phyloP scores from a whole-genome alignment of 768 basidiomycete genomes.

The Phlebiopsis flavidoalba region DNA sequence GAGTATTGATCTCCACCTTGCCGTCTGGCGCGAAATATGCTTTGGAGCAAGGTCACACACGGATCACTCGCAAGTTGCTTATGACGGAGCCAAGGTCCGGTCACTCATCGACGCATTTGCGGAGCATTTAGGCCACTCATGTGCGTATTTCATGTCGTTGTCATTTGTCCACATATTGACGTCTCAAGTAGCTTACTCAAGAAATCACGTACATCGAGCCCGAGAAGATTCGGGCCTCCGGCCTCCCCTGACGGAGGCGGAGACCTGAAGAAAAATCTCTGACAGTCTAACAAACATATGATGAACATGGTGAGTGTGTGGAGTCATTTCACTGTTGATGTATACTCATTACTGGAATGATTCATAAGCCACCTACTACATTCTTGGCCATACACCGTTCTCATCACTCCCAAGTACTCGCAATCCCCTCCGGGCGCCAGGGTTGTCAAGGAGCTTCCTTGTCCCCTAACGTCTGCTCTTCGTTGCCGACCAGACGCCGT shows the following conservation, averaged over 20 bases:
- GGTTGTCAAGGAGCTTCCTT: slow-evolving; percentile 7
- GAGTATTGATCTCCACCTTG: slow-evolving; percentile 5
- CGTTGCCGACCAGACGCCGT: slow-evolving; percentile 2
- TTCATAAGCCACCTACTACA: slow-evolving; percentile 6
- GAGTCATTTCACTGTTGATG: not conserved
- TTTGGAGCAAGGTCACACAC: slow-evolving; percentile 5
- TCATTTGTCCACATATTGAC: not conserved
- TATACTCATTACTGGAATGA: not conserved
- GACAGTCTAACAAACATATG: slow-evolving; percentile 9
- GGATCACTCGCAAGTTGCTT: slow-evolving; percentile 6
- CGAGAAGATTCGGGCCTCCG: slow-evolving; percentile 10
- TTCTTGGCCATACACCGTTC: slow-evolving; percentile 9
- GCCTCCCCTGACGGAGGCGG: slow-evolving; percentile 8
- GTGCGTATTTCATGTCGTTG: not conserved
- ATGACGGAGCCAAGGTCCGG: slow-evolving; percentile 4
- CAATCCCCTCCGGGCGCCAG: slow-evolving; percentile 12
- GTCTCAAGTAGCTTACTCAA: slow-evolving; percentile 6
- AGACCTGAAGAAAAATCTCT: slow-evolving; percentile 12
- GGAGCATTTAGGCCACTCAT: slow-evolving; percentile 4
- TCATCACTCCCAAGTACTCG: slow-evolving; percentile 7
- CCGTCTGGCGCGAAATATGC: slow-evolving; percentile 10
- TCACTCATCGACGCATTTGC: slow-evolving; percentile 8
- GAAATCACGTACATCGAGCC: slow-evolving; percentile 14
- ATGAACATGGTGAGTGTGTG: slow-evolving; percentile 1
- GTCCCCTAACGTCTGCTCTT: slow-evolving; percentile 7